Percentiles rank a stretch among this genome's conserved stretches.
These are phyloP conservation scores for Rehmannia glutinosa DNA, from an alignment of 257 asterid species.

Conservation along the genomic window DNA sequence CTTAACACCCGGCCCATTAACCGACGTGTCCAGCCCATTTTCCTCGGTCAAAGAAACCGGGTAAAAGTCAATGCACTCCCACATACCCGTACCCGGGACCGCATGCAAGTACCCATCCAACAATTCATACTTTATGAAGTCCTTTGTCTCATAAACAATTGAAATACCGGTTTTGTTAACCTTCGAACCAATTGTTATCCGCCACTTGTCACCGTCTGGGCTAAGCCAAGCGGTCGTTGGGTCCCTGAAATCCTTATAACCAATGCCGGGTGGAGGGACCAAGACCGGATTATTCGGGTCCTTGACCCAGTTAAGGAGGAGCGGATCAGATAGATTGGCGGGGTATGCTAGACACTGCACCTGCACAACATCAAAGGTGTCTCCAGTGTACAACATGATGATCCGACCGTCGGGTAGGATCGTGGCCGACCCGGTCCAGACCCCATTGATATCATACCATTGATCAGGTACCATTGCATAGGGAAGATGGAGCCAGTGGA, in stretches of 20 bases:
- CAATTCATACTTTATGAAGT: conserved; percentile 40
- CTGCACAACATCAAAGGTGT: conserved; percentile 51
- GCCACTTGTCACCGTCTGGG: conserved; percentile 55
- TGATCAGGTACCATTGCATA: conserved; percentile 66
- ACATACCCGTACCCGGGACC: conserved; percentile 81
- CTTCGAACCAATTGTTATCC: conserved; percentile 60
- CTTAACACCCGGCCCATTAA: conserved; percentile 57
- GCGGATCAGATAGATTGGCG: conserved; percentile 69
- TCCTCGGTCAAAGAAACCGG: conserved; percentile 43
- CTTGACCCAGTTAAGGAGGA: conserved; percentile 72
- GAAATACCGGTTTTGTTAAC: conserved; percentile 56
- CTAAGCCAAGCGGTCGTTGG: conserved; percentile 84
- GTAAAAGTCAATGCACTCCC: conserved; percentile 87
- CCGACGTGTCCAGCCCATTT: conserved; percentile 73
- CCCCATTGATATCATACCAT: conserved; percentile 72
- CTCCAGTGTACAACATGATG: conserved; percentile 72
- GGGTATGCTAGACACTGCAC: conserved; percentile 84
- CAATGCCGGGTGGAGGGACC: conserved; percentile 80
- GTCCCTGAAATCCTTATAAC: conserved; percentile 59
- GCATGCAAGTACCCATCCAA: conserved; percentile 45
- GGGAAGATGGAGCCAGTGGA: conserved; percentile 78
- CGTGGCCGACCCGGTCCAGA: conserved; percentile 93
- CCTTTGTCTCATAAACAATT: conserved; percentile 55
- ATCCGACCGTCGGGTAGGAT: conserved; percentile 65
- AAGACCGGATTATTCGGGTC: conserved; percentile 58